Conservation (phyloP, 768 basidiomycete species). For the Termitomyces sp. region DNA sequence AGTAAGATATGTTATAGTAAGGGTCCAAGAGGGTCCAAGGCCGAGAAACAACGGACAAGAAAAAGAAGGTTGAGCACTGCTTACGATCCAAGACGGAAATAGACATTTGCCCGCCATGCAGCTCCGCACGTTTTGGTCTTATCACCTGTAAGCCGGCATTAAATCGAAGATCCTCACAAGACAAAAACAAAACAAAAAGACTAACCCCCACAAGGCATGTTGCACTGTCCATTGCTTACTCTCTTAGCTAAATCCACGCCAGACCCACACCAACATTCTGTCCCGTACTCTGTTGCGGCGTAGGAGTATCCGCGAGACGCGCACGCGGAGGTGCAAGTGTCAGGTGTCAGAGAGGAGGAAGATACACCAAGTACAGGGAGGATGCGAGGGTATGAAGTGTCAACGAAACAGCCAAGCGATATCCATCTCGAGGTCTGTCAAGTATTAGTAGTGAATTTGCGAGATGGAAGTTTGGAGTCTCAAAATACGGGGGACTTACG, state of each 20-base stretch:
- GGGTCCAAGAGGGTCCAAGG: neutral
- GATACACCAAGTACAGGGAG: conserved; percentile 20
- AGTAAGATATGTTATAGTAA: neutral
- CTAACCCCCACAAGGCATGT: conserved; percentile 29
- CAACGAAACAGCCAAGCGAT: conserved; percentile 29
- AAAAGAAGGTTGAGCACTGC: neutral
- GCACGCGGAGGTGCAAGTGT: conserved; percentile 26
- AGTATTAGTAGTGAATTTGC: neutral
- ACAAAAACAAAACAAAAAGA: conserved; percentile 1
- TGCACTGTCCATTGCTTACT: conserved; percentile 24
- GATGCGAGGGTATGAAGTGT: conserved; percentile 22
- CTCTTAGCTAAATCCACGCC: conserved; percentile 18
- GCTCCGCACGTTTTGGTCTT: conserved; percentile 29
- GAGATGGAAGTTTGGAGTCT: conserved; percentile 1
- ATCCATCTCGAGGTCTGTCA: conserved; percentile 18
- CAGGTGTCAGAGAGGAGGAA: conserved; percentile 26
- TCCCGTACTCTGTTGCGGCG: conserved; percentile 32
- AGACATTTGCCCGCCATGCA: conserved; percentile 29
- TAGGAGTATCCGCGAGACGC: conserved; percentile 23
- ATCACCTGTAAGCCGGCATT: conserved; percentile 18
- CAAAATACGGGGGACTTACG: neutral
- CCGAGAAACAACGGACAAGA: too few species aligned
- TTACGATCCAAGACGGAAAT: conserved; percentile 3
- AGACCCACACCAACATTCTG: conserved; percentile 33
- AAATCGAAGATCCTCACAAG: neutral